Evolutionary conservation across 2,329 filamentous ascomycete genomes (phyloP), one percentile per base, ranked within the genome.

Genomic region (Aspergillus sp.): DNA sequence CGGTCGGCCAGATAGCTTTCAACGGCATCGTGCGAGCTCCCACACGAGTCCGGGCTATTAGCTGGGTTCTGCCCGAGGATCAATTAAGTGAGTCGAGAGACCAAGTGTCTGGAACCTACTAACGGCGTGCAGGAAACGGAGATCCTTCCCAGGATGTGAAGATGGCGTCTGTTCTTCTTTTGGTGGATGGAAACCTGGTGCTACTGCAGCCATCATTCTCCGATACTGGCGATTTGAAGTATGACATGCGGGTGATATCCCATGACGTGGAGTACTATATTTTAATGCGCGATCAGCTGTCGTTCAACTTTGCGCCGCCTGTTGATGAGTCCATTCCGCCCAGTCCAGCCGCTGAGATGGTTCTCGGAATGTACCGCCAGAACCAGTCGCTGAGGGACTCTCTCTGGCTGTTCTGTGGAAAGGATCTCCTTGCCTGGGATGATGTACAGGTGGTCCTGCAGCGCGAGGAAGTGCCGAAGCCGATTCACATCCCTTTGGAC

Each of bases 1-100:
- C 93, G 53, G 88, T 96, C n/a, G 91, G 93, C 7, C 91, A 96
- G 56, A 98, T 98, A 50, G 89, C 86, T 8, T 91, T 98, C 48
- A 84, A 98, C 56, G 91, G 91, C 28, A 95, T 98, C 41, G 88
- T 98, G 26, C 72, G 91, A 48, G 93, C 91, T 22, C 91, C 91
- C 8, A 86, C 88, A 14, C 75, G 91, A 52, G 91, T 98, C 4
- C 78, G 91, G 45, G 85, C 88, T 7, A 76, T 98, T 25, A 95
- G 86, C 61, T 98, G 91, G 91, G 82, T 98, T 39, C 61, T 98
- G 31, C 91, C 91, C 2, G 89, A 96, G 48, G 79, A 79, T 40
- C 91, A 98, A 57, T 68, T 95, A 40, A 69, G 80, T 75, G 55
- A 56, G 71, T 63, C 8, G 11, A 11, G 16, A 11, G 11, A 24